Evolutionary conservation across 1,284 basidiomycete species (phyloP).

Genomic region (Apiotrichum laibachii): DNA sequence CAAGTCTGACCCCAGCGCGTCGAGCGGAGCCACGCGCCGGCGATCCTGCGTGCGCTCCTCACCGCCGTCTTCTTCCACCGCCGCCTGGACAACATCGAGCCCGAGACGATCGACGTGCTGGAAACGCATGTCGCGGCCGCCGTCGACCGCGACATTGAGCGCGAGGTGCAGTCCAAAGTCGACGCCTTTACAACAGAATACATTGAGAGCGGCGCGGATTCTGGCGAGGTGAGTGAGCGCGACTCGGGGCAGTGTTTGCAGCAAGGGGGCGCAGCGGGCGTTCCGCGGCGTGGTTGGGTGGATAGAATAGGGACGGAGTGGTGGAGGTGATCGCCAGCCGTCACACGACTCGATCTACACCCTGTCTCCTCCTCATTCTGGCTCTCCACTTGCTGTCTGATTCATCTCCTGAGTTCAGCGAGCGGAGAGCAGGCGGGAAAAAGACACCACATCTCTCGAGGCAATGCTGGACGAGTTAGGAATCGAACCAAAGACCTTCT

Average conservation of each 20-base stretch:
- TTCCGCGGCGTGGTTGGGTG: too few species aligned
- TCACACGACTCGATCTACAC: too few species aligned
- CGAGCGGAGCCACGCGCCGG: constrained; percentile 29
- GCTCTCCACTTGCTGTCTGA: too few species aligned
- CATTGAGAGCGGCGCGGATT: constrained; percentile 24
- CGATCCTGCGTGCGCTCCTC: constrained; percentile 35
- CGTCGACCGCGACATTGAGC: constrained; percentile 22
- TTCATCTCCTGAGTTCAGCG: too few species aligned
- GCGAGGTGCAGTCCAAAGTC: constrained; percentile 32
- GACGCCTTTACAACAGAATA: constrained; percentile 34
- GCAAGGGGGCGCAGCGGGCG: background rate
- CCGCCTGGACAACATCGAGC: constrained; percentile 36
- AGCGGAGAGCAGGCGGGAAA: too few species aligned
- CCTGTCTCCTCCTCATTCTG: too few species aligned
- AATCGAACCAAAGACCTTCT: too few species aligned
- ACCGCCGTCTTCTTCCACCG: constrained; percentile 47
- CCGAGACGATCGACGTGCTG: constrained; percentile 38
- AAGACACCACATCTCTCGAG: too few species aligned
- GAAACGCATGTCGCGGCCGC: constrained; percentile 39
- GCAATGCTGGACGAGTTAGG: too few species aligned
- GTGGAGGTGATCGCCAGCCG: too few species aligned
- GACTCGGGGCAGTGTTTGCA: background rate
- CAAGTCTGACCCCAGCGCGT: constrained; percentile 17
- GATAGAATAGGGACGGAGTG: too few species aligned
- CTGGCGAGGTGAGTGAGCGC: constrained; percentile 27